Evolutionary conservation across 768 basidiomycete species (phyloP), one percentile per base, ranked within the genome.

Genomic region (Porpolomopsis calyptriformis): DNA sequence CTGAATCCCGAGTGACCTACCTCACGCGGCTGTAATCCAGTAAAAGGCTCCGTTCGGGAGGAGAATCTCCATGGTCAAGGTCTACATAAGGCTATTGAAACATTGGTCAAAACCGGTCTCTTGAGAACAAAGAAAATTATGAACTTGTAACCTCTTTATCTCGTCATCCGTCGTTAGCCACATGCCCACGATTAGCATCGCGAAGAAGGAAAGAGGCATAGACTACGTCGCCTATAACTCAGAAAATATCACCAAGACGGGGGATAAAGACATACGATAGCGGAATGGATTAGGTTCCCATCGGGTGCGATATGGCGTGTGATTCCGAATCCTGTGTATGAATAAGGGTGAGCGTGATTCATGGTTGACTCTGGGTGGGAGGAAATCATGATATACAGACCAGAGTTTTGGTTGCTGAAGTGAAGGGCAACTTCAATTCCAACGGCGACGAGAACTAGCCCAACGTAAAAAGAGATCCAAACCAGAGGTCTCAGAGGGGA

Each of bases 381-480:
- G n/a, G n/a, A n/a, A n/a, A n/a, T n/a, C n/a, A 36, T 36, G 43
- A 24, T 20, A 24, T 19, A 33, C 37, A 43, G 33, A 61, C 63
- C 64, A 14, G 58, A 49, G 22, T 58, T 52, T 31, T 54, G 56
- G 25, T 57, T 49, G 18, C 55, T 57, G 46, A 57, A 61, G 43
- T 57, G 52, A 18, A 64, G 52, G 10, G 61, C 61, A 11, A 65
- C 48, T 46, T 65, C 63, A 23, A 65, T 49, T 6, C 52, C 61
- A 29, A 61, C 51, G 10, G 63, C 63, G 4, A 50, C 49, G 3
- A 48, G 53, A 16, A 62, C 52, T 45, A 64, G 58, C 24, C 57
- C 45, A 11, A 37, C 22, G 24, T 58, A 55, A 14, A 59, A 53
- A 9, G 59, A 40, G 22, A 59, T 45, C 59, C 59, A 60, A 48